These are phyloP conservation scores for Micractinium conductrix DNA, from an alignment of 139 green algal genomes.

Conservation along the genomic window DNA sequence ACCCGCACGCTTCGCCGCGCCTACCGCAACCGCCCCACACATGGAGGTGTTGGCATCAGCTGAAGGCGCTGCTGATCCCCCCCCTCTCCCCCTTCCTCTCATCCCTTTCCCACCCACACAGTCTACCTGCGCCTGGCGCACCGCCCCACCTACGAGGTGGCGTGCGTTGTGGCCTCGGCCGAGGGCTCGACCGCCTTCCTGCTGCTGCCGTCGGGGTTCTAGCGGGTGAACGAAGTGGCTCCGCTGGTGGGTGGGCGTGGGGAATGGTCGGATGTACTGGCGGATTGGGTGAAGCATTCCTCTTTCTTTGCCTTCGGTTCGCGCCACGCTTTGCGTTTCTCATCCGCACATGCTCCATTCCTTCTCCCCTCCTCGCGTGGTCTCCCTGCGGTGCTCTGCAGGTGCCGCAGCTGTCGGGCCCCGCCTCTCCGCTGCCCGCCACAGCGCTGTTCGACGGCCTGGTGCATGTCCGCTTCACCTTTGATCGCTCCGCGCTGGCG, in stretches of 20 bases:
- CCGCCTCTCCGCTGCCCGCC: not conserved
- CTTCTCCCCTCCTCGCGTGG: not conserved
- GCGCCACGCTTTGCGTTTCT: not conserved
- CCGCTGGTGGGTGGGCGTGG: not conserved
- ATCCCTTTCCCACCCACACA: not conserved
- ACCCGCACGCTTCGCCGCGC: no score
- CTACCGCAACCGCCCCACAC: no score
- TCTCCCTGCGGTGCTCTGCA: not conserved
- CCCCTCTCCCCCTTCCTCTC: not conserved
- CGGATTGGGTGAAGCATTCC: no score
- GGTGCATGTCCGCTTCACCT: constrained; percentile 64
- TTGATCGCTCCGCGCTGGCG: constrained; percentile 47
- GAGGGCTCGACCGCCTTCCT: constrained; percentile 12
- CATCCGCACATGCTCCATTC: not conserved
- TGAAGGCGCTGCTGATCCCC: no score
- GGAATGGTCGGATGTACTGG: no score
- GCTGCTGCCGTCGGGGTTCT: constrained; percentile 33
- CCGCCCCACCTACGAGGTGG: not conserved
- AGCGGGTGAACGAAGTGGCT: not conserved
- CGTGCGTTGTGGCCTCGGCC: not conserved
- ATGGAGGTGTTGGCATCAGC: no score
- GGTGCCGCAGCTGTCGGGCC: not conserved
- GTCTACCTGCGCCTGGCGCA: constrained; percentile 43
- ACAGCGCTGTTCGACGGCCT: constrained; percentile 30
- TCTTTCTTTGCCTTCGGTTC: no score